Conservation (phyloP, 345 rosid species). For the Theobroma cacao region DNA sequence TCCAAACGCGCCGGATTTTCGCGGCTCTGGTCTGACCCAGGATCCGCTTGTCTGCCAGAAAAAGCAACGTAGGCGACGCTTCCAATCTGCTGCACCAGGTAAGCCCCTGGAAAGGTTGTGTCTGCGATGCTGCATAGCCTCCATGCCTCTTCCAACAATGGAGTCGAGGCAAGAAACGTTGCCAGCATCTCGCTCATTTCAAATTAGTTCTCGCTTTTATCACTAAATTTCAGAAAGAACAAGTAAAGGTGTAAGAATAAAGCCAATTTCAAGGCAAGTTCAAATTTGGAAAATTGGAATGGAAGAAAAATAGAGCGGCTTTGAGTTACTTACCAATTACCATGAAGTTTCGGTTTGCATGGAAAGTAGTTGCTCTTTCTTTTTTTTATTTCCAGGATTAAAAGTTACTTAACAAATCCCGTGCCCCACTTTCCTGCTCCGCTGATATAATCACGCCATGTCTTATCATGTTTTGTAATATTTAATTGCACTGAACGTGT, state of each 20-base stretch:
- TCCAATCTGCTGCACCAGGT: constrained; percentile 30
- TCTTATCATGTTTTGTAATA: too few species aligned
- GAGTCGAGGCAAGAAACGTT: constrained; percentile 52
- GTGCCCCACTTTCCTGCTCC: too few species aligned
- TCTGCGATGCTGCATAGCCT: constrained; percentile 41
- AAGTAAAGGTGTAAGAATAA: not conserved
- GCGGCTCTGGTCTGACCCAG: not conserved
- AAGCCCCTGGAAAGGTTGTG: constrained; percentile 9
- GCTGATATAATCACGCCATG: too few species aligned
- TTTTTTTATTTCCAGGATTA: too few species aligned
- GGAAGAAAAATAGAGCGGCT: too few species aligned
- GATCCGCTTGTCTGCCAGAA: constrained; percentile 30
- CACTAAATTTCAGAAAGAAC: not conserved
- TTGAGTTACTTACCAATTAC: too few species aligned
- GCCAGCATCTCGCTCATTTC: constrained; percentile 85
- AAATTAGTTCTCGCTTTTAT: constrained; percentile 31
- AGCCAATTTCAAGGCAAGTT: not conserved
- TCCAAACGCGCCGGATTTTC: constrained; percentile 25
- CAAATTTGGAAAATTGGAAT: too few species aligned
- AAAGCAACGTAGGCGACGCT: constrained; percentile 50
- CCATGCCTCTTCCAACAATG: constrained; percentile 58
- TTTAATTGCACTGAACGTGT: too few species aligned
- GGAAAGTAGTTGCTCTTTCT: too few species aligned
- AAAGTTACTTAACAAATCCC: too few species aligned
- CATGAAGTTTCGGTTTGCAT: too few species aligned